These are phyloP conservation scores for Neonectria hederae DNA, from an alignment of 2,329 filamentous ascomycete genomes.

Conservation along the genomic window DNA sequence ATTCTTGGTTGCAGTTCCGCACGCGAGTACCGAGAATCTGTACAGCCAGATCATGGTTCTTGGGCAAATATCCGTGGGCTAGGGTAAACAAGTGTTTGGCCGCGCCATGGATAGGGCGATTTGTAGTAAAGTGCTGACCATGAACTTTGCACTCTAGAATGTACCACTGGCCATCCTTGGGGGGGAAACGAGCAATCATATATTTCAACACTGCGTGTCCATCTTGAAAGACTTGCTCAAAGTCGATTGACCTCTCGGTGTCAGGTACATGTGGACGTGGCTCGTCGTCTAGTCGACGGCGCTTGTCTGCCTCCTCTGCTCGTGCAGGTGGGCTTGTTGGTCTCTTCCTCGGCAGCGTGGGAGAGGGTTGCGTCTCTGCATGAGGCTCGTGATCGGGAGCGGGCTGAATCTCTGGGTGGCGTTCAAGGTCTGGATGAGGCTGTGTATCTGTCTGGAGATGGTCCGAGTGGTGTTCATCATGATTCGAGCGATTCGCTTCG, in stretches of 20 bases:
- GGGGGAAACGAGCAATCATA: not conserved
- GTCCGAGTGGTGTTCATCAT: too few relatives aligned
- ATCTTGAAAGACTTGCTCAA: constrained; percentile 11
- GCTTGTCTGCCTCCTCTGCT: too few relatives aligned
- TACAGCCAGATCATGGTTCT: not conserved
- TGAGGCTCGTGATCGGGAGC: too few relatives aligned
- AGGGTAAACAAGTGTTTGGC: not conserved
- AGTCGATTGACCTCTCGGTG: constrained; percentile 1
- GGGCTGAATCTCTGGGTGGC: too few relatives aligned
- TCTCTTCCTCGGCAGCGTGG: too few relatives aligned
- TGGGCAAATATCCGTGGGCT: not conserved
- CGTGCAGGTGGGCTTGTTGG: too few relatives aligned
- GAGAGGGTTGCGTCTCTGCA: too few relatives aligned
- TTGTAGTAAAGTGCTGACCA: not conserved
- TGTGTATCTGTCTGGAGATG: too few relatives aligned
- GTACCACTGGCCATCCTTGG: not conserved
- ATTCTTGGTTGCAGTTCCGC: not conserved
- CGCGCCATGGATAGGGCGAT: constrained; percentile 5
- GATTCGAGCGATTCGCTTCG: too few relatives aligned
- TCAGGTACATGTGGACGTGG: too few relatives aligned
- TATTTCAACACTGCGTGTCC: constrained; percentile 14
- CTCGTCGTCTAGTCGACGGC: too few relatives aligned
- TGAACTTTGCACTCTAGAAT: constrained; percentile 18
- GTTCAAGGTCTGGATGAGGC: too few relatives aligned
- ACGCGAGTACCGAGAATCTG: constrained; percentile 7